Evolutionary conservation across 2,329 filamentous ascomycete species (phyloP), one percentile per base, ranked within the genome.

Genomic region (Fonsecaea monophora): DNA sequence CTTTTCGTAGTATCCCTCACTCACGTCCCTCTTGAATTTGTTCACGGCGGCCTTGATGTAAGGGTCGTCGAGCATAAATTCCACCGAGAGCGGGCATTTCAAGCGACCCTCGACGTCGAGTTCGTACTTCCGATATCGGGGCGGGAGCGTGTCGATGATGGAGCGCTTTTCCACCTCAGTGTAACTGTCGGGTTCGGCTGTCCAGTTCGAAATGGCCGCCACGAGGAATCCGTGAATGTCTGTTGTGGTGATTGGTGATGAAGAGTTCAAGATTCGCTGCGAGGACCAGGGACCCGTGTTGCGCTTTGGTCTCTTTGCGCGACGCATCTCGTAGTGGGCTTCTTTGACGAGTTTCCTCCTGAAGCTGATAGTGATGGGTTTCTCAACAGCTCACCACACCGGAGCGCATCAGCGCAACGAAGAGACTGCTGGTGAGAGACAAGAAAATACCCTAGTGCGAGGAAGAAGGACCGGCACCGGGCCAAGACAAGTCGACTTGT

Each of bases 21-120:
- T 75, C 1, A 89, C 78, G 70, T 89, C 86, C 3, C 82, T 74
- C 73, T 87, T 82, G 73, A 86, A 89, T 59, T 82, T 64, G 4
- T 67, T 61, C 32, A 70, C 57, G 10, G 69, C 68, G n/a, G 67
- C 62, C 68, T 70, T 72, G 59, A 73, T 37, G 53, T 70, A 64
- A 7, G 66, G 56, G 38, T 71, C 69, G 25, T 70, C 53, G 40
- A 63, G 67, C 35, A 72, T 48, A 30, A 70, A 68, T 7, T 62
- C 65, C 2, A 57, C 42, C 3, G 62, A 25, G 32, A 72, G 30
- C 12, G 70, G 70, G 60, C 70, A 72, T 7, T 53, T 15, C 10
- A 70, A 38, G 15, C 25, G 37, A 25, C 69, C 69, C 21, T 50
- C 56, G 5, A 30, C 60, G 53, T 69, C 66, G 8, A 60, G 21